Conservation (phyloP, 495 filamentous ascomycete species). For the Niebla homalea region DNA sequence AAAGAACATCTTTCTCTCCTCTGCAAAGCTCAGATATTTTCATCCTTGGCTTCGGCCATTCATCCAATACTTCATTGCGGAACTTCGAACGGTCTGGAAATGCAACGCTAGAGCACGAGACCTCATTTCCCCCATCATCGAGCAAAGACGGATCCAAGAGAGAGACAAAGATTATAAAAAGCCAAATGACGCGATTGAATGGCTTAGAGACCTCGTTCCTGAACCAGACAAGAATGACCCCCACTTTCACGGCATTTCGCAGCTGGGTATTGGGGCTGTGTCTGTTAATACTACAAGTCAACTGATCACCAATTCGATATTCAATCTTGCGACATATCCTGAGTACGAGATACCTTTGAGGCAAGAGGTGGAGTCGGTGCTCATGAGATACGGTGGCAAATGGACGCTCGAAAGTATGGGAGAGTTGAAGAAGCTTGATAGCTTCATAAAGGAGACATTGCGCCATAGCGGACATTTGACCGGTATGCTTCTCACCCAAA, state of each 20-base stretch:
- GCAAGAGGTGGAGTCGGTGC: conserved; percentile 18
- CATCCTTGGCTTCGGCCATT: neutral
- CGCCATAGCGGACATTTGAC: no score
- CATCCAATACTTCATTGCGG: neutral
- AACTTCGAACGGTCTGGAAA: neutral
- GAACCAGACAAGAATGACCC: neutral
- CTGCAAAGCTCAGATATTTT: no score
- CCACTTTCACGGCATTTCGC: neutral
- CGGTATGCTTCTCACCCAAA: neutral
- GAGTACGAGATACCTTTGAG: conserved; percentile 23
- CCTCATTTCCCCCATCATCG: neutral
- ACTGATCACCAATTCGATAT: neutral
- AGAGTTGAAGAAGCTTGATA: conserved; percentile 21
- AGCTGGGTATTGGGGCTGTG: neutral
- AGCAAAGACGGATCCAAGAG: neutral
- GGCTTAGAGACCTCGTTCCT: neutral
- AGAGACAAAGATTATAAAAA: neutral
- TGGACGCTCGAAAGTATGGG: conserved; percentile 5
- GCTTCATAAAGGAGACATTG: conserved; percentile 27
- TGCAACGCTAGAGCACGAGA: neutral
- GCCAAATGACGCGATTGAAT: neutral
- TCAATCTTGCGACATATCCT: conserved; percentile 20
- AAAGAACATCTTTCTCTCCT: no score
- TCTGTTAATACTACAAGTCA: neutral
- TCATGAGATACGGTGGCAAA: conserved; percentile 17